Evolutionary conservation across 1,284 basidiomycete species (phyloP), one percentile per base, ranked within the genome.

Genomic region (Melampsora americana): DNA sequence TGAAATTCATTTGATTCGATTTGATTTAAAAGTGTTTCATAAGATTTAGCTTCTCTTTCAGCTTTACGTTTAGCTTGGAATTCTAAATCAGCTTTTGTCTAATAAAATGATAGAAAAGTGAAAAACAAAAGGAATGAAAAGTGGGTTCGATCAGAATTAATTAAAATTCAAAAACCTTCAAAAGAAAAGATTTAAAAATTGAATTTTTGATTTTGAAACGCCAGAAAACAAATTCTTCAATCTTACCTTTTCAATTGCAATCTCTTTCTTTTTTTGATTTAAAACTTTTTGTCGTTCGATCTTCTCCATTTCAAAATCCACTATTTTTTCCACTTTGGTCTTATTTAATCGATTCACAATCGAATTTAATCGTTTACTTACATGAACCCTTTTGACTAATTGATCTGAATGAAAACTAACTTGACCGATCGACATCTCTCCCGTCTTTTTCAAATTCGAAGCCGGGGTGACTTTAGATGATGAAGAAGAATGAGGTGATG

Each of bases 291-390:
- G 48, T 30, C 66, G 65, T 68, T 67, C 50, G 20, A 75, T 42
- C 20, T 68, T 67, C 42, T 75, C 72, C 12, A 60, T 20, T 48
- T 68, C 66, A n/a, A 75, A 62, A 46, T 75, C 72, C 2, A 61
- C 56, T 9, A 30, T 44, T 16, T 44, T 46, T 65, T 79, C 81
- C 56, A 88, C 84, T 81, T 95, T 97, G 16, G 95, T 97, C 85
- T 98, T 99, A 85, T 95, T 95, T 64, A 99, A 84, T 23, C 95
- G 87, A 81, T 98, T 98, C 32, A 99, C 91, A 75, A 97, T 92
- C 2, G 86, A 83, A 81, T 98, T 99, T 79, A 96, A 91, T 53
- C 94, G 89, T 74, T 89, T 89, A 1, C 86, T 82, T 12, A 98
- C 85, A 81, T 95, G 87, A 5, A 93, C 91, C 89, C 80, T 75